Evolutionary conservation across 1,139 yeast species (phyloP).

Genomic region (Yamadazyma membranifaciens): DNA sequence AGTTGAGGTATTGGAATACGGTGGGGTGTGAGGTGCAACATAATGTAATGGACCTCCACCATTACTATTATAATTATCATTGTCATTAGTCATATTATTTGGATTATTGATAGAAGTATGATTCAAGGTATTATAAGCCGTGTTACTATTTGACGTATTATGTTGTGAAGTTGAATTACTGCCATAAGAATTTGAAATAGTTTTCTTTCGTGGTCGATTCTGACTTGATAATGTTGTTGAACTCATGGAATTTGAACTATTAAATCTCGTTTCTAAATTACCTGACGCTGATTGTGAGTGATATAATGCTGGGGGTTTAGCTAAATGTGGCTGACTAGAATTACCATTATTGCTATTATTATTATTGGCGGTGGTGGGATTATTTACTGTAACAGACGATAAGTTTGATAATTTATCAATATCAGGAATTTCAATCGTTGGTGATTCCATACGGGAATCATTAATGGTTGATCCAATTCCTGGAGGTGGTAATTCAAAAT

Average conservation of each 20-base stretch:
- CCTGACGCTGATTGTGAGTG: constrained; percentile 53
- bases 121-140: background rate
- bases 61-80: too few species aligned
- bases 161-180: constrained; percentile 13
- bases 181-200: constrained; percentile 37
- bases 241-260: constrained; percentile 9
- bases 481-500: constrained; percentile 19
- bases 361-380: too few species aligned
- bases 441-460: constrained; percentile 28
- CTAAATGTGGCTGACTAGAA: constrained; percentile 23
- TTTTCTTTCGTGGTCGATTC: constrained; percentile 34
- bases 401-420: constrained; percentile 35
- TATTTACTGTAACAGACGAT: constrained; percentile 7
- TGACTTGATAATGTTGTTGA: constrained; percentile 19
- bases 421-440: constrained; percentile 49
- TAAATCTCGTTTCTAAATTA: constrained; percentile 35
- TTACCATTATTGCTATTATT: constrained; percentile 13
- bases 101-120: constrained; percentile 6
- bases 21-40: constrained; percentile 37
- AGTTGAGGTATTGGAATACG: constrained; percentile 22
- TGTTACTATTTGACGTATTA: constrained; percentile 1
- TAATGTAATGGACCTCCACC: background rate
- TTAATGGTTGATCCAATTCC: constrained; percentile 10
- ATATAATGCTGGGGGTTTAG: constrained; percentile 48
- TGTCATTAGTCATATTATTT: background rate